Conservation (phyloP, 2,329 filamentous ascomycete genomes). For the Nannizzia gypsea region DNA sequence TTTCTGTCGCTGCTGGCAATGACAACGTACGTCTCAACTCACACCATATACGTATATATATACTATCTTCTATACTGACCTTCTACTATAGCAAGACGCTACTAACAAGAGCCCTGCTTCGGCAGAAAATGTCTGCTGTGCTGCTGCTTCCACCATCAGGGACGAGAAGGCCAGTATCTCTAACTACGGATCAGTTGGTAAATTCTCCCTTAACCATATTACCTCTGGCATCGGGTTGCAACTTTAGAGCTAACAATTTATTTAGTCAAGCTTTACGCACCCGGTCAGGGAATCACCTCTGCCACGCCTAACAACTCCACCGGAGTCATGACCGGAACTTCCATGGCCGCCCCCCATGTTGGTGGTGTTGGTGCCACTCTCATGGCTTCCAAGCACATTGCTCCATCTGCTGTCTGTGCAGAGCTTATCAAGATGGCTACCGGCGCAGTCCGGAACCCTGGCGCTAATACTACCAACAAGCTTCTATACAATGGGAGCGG, state of each 20-base stretch:
- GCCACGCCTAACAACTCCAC: slow-evolving; percentile 38
- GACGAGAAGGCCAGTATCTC: slow-evolving; percentile 30
- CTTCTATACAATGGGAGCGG: slow-evolving; percentile 22
- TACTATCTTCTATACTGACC: slow-evolving; percentile 5
- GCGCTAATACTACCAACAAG: slow-evolving; percentile 19
- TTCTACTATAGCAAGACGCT: slow-evolving; percentile 17
- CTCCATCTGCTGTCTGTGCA: slow-evolving; percentile 32
- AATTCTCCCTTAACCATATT: slow-evolving; percentile 24
- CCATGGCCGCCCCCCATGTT: slow-evolving; percentile 34
- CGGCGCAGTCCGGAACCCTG: slow-evolving; percentile 16
- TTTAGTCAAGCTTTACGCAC: slow-evolving; percentile 45
- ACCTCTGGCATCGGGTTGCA: too few species aligned
- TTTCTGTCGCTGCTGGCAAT: slow-evolving; percentile 34
- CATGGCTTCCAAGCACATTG: slow-evolving; percentile 40
- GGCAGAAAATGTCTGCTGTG: slow-evolving; percentile 27
- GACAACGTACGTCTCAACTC: slow-evolving; percentile 19
- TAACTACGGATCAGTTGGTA: slow-evolving; percentile 31
- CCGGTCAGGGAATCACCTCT: slow-evolving; percentile 42
- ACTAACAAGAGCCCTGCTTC: slow-evolving; percentile 29
- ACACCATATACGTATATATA: slow-evolving; percentile 11
- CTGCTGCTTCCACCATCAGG: slow-evolving; percentile 26
- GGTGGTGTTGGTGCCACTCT: slow-evolving; percentile 45
- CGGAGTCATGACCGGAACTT: slow-evolving; percentile 31
- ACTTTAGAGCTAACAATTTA: background rate
- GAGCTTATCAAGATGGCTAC: slow-evolving; percentile 44